Conservation (phyloP, 768 basidiomycete species). For the Tylopilus sp. region DNA sequence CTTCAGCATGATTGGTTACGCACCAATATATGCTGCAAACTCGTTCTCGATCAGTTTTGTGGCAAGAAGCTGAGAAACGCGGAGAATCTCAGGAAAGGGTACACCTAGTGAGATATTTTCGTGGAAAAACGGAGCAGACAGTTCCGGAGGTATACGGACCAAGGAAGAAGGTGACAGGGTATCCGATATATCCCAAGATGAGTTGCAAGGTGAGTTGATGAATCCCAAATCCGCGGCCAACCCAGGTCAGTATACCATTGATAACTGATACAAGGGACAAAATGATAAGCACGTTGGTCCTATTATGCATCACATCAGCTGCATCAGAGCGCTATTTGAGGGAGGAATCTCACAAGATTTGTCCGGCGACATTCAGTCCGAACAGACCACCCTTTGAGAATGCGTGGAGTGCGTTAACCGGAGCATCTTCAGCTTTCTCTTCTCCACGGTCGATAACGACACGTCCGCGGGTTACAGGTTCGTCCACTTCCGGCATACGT, state of each 20-base stretch:
- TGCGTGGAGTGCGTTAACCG: slow-evolving; percentile 83
- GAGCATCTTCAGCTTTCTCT: slow-evolving; percentile 44
- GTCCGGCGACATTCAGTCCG: slow-evolving; percentile 82
- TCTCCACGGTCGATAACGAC: slow-evolving; percentile 81
- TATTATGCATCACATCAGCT: slow-evolving; percentile 26
- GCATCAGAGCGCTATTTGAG: neutral
- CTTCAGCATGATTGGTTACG: slow-evolving; percentile 2
- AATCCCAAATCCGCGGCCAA: slow-evolving; percentile 83
- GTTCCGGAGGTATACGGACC: slow-evolving; percentile 23
- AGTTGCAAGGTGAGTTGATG: slow-evolving; percentile 79
- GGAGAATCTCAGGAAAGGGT: slow-evolving; percentile 75
- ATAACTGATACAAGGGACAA: slow-evolving; percentile 77
- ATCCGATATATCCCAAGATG: slow-evolving; percentile 82
- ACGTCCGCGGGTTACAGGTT: slow-evolving; percentile 80
- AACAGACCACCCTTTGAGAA: slow-evolving; percentile 84
- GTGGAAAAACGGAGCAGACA: neutral
- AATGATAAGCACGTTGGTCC: slow-evolving; percentile 82
- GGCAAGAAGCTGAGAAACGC: slow-evolving; percentile 76
- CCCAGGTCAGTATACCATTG: slow-evolving; percentile 86
- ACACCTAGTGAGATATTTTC: slow-evolving; percentile 43
- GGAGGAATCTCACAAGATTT: slow-evolving; percentile 61
- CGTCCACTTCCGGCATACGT: slow-evolving; percentile 79
- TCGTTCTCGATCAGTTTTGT: slow-evolving; percentile 88
- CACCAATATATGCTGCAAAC: slow-evolving; percentile 67
- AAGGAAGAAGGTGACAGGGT: slow-evolving; percentile 81